These are phyloP conservation scores for Plenodomus biglobosus DNA, from an alignment of 2,329 filamentous ascomycete species.

Conservation along the genomic window DNA sequence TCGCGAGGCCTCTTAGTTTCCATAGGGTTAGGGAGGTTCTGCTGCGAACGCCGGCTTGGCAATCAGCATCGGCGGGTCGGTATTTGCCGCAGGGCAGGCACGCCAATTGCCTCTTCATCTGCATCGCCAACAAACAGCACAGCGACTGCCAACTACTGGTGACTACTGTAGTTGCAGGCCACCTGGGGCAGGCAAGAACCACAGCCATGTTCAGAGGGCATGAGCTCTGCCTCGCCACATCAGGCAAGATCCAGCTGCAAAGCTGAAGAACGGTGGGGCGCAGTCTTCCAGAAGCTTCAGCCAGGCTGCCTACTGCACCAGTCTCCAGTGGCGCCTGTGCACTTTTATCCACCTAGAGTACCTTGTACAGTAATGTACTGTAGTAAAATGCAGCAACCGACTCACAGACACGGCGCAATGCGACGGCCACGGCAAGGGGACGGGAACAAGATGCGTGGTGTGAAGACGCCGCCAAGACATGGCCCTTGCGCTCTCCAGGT, in stretches of 20 bases:
- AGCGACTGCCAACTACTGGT: too few relatives aligned
- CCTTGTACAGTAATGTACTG: neutral
- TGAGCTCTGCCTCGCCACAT: conserved; percentile 51
- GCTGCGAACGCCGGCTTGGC: conserved; percentile 14
- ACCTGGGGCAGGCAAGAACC: too few relatives aligned
- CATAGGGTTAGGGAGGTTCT: conserved; percentile 13
- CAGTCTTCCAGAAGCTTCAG: conserved; percentile 23
- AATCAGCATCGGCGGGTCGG: conserved; percentile 13
- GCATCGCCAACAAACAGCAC: neutral
- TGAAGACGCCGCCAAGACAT: conserved; percentile 5
- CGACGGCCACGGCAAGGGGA: too few relatives aligned
- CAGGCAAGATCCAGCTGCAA: conserved; percentile 41
- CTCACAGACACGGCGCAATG: too few relatives aligned
- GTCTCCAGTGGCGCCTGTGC: too few relatives aligned
- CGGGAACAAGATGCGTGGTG: too few relatives aligned
- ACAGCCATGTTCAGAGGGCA: too few relatives aligned
- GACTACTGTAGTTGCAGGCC: too few relatives aligned
- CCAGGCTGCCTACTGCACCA: conserved; percentile 28
- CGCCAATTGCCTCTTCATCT: neutral
- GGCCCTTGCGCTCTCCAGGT: conserved; percentile 10
- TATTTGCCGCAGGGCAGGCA: conserved; percentile 5
- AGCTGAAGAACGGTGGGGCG: too few relatives aligned
- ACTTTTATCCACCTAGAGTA: too few relatives aligned
- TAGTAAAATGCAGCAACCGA: neutral
- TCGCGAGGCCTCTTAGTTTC: conserved; percentile 9